Evolutionary conservation across 148 eudicot species (phyloP).

Genomic region (Suaeda aralocaspica): DNA sequence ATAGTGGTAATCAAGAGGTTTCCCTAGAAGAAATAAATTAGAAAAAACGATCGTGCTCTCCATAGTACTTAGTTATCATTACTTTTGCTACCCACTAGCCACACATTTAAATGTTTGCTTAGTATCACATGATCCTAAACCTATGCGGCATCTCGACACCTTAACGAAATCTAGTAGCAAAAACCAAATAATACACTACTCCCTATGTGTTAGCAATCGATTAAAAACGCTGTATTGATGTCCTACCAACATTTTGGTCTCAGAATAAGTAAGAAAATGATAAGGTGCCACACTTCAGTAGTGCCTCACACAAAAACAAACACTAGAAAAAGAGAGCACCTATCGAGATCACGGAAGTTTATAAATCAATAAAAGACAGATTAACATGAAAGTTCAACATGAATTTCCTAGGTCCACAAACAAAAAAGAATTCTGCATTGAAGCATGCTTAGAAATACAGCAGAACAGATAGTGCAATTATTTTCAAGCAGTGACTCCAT

Average conservation of each 20-base stretch:
- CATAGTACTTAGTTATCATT: not conserved
- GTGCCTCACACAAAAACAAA: not conserved
- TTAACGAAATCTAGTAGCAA: not conserved
- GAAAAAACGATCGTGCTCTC: constrained; percentile 5
- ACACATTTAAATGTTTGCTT: not conserved
- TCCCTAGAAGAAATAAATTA: constrained; percentile 12
- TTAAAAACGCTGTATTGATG: not conserved
- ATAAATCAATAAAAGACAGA: not conserved
- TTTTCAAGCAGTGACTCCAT: not conserved
- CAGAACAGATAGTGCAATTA: not conserved
- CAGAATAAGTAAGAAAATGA: not conserved
- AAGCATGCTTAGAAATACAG: not conserved
- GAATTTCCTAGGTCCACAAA: not conserved
- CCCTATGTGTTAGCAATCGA: not conserved
- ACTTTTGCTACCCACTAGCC: constrained; percentile 9
- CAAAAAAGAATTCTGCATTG: not conserved
- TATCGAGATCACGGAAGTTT: not conserved
- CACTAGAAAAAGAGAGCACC: not conserved
- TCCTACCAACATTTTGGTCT: not conserved
- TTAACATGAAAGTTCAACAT: not conserved
- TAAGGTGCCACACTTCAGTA: not conserved
- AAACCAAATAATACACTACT: not conserved
- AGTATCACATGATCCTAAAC: constrained; percentile 1
- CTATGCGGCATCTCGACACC: not conserved
- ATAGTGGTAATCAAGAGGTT: constrained; percentile 5